Conservation (phyloP, 345 rosid genomes). For the Moringa oleifera region DNA sequence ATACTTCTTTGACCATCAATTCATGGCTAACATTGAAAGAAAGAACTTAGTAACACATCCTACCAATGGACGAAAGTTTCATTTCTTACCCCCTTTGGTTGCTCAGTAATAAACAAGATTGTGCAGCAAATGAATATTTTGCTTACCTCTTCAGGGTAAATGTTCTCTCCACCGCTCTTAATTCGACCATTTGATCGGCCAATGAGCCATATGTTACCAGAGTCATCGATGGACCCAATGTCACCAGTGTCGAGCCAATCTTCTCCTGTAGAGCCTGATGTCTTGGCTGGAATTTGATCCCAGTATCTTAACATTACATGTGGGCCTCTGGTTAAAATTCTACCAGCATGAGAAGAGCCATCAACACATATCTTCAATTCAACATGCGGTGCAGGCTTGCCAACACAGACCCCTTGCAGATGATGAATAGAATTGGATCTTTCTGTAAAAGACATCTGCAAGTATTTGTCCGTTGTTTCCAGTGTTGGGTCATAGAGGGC, state of each 20-base stretch:
- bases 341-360: slow-evolving; percentile 43
- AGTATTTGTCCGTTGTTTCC: slow-evolving; percentile 16
- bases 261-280: slow-evolving; percentile 19
- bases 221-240: slow-evolving; percentile 50
- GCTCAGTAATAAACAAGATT: neutral
- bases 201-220: slow-evolving; percentile 69
- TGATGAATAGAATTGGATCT: slow-evolving; percentile 9
- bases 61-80: neutral
- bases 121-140: neutral
- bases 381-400: slow-evolving; percentile 80
- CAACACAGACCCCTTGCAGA: slow-evolving; percentile 63
- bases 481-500: slow-evolving; percentile 44
- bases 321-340: slow-evolving; percentile 72
- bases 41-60: neutral
- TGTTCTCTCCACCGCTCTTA: slow-evolving; percentile 84
- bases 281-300: slow-evolving; percentile 32
- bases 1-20: neutral
- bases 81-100: too few species aligned
- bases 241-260: slow-evolving; percentile 88
- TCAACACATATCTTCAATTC: slow-evolving; percentile 46
- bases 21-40: neutral
- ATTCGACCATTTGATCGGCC: slow-evolving; percentile 69
- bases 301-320: slow-evolving; percentile 76
- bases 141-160: slow-evolving; percentile 84
- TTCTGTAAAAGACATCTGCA: slow-evolving; percentile 14